phyloP scores from a whole-genome alignment of 257 asterid genomes.

The Coffea canephora region DNA sequence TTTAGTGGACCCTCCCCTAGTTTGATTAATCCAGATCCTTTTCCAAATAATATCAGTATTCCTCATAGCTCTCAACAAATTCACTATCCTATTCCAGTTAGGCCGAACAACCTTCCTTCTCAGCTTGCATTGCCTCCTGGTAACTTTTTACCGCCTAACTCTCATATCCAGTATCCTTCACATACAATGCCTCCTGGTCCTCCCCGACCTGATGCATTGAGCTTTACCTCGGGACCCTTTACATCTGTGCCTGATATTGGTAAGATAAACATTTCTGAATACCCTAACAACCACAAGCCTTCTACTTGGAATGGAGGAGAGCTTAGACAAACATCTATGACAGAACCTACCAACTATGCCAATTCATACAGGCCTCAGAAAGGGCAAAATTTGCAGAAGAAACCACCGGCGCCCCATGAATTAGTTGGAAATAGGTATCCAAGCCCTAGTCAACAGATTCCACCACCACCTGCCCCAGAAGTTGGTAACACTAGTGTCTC shows the following conservation, averaged over 20 bases:
- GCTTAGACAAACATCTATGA: constrained; percentile 47
- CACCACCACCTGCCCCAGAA: constrained; percentile 30
- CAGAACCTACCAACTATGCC: constrained; percentile 38
- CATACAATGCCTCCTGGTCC: constrained; percentile 26
- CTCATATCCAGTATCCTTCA: constrained; percentile 24
- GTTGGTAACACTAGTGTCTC: constrained; percentile 24
- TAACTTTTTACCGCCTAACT: constrained; percentile 30
- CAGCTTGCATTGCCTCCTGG: constrained; percentile 40
- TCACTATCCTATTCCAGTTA: constrained; percentile 43
- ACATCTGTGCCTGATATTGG: constrained; percentile 33
- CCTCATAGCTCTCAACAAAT: constrained; percentile 54
- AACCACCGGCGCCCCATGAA: constrained; percentile 34
- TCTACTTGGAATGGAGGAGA: constrained; percentile 45
- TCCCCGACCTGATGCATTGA: constrained; percentile 31
- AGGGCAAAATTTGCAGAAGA: constrained; percentile 48
- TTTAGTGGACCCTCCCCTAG: constrained; percentile 40
- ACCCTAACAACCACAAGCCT: constrained; percentile 30
- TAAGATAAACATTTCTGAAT: constrained; percentile 34
- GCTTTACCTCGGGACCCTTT: constrained; percentile 30
- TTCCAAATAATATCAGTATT: constrained; percentile 37
- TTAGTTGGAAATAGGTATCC: constrained; percentile 39
- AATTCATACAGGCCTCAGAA: constrained; percentile 40
- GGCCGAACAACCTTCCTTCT: constrained; percentile 41
- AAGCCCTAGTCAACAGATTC: constrained; percentile 44
- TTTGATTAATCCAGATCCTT: constrained; percentile 35